A percentile compares a stretch with the other conserved stretches of the same genome.
phyloP scores from a whole-genome alignment of 257 asterid species.

The Plectranthus barbatus region DNA sequence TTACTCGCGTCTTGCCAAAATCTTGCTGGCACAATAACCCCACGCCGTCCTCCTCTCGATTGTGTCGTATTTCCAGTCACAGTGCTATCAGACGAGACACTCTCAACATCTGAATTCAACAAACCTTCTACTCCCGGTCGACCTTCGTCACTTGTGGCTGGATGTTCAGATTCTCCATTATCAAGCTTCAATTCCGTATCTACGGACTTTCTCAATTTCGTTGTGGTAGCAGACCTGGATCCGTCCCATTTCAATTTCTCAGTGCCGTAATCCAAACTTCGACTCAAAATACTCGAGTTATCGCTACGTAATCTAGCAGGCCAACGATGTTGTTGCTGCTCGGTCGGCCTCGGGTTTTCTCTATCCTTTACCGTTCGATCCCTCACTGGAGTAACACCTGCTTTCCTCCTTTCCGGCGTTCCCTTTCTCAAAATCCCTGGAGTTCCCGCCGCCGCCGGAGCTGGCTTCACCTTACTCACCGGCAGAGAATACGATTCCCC shows the following conservation, averaged over 20 bases:
- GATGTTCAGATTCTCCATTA: conserved; percentile 20
- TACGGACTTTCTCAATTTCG: conserved; percentile 32
- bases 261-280: conserved; percentile 60
- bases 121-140: conserved; percentile 23
- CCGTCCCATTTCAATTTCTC: conserved; percentile 34
- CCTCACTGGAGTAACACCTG: conserved; percentile 39
- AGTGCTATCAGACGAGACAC: conserved; percentile 47
- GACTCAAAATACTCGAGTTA: conserved; percentile 41
- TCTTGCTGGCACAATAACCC: conserved; percentile 52
- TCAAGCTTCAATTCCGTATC: conserved; percentile 23
- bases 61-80: conserved; percentile 26
- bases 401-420: conserved; percentile 69
- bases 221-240: conserved; percentile 35
- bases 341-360: conserved; percentile 51
- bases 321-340: conserved; percentile 62
- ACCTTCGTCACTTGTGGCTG: conserved; percentile 10
- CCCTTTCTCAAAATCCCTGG: conserved; percentile 39
- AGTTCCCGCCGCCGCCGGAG: conserved; percentile 31
- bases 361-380: conserved; percentile 36
- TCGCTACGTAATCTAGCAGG: conserved; percentile 66
- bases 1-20: conserved; percentile 43
- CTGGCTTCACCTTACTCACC: conserved; percentile 49
- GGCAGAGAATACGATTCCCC: conserved; percentile 58
- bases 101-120: conserved; percentile 54
- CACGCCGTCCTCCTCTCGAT: conserved; percentile 39